These are phyloP conservation scores for Penicillium argentinense DNA, from an alignment of 495 filamentous ascomycete species.

Conservation along the genomic window DNA sequence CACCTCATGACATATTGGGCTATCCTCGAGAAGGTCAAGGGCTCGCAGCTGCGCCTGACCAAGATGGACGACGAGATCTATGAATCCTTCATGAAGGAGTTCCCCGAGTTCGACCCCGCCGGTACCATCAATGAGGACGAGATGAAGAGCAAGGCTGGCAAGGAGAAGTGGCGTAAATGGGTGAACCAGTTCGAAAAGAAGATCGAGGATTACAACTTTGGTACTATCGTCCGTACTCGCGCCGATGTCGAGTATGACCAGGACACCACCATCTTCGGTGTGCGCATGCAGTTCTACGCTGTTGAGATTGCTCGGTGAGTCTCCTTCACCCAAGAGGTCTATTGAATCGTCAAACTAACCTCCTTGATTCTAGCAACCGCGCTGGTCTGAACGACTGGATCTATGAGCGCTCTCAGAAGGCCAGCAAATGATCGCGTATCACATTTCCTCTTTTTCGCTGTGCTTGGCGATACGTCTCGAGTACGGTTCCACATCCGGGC, in stretches of 20 bases:
- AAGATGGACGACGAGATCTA: conserved; percentile 94
- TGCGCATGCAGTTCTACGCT: conserved; percentile 98
- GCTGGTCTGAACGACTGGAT: conserved; percentile 95
- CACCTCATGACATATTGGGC: conserved; percentile 96
- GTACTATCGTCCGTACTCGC: conserved; percentile 80
- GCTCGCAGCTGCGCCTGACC: conserved; percentile 83
- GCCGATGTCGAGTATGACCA: conserved; percentile 82
- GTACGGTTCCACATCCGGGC: conserved; percentile 18
- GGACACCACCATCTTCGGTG: conserved; percentile 82
- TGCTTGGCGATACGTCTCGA: conserved; percentile 7
- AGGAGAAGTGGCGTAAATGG: conserved; percentile 94
- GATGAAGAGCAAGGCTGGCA: conserved; percentile 97
- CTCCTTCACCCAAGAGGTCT: too few relatives aligned
- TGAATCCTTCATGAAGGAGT: conserved; percentile 78
- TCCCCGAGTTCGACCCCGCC: conserved; percentile 88
- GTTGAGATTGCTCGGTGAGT: conserved; percentile 85
- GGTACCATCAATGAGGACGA: conserved; percentile 80
- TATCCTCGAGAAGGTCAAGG: conserved; percentile 85
- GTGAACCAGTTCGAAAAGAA: conserved; percentile 92
- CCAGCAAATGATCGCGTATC: conserved; percentile 28
- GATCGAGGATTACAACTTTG: conserved; percentile 95
- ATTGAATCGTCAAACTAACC: too few relatives aligned
- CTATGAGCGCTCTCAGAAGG: conserved; percentile 68
- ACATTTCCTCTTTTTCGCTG: neutral
- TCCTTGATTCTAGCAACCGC: conserved; percentile 60